Evolutionary conservation across 1,139 yeast species (phyloP).

Genomic region (Saccharomycopsis phalli): DNA sequence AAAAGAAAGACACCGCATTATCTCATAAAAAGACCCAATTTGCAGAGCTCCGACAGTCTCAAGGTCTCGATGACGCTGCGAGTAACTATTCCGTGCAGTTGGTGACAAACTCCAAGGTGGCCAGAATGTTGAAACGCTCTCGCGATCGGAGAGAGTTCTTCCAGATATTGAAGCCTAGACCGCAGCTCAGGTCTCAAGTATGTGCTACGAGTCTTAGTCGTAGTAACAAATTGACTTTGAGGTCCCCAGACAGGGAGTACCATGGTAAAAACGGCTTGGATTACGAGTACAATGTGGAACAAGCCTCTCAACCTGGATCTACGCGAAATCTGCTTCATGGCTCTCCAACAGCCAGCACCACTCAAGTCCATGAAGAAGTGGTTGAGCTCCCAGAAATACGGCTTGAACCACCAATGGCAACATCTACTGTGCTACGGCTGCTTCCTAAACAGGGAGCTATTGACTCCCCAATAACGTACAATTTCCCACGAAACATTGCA

Average conservation of each 20-base stretch:
- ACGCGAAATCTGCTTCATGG: too few species aligned
- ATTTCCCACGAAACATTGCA: constrained; percentile 11
- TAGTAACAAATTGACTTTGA: constrained; percentile 1
- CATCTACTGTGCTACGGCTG: neutral
- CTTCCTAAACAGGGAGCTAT: too few species aligned
- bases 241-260: constrained; percentile 9
- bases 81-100: constrained; percentile 17
- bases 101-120: constrained; percentile 13
- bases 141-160: constrained; percentile 5
- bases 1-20: too few species aligned
- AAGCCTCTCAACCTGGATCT: too few species aligned
- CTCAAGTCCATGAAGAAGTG: neutral
- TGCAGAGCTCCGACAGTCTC: too few species aligned
- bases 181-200: constrained; percentile 14
- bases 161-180: constrained; percentile 13
- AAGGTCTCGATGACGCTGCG: constrained; percentile 11
- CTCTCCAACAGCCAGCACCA: constrained; percentile 1
- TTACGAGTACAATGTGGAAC: constrained; percentile 19
- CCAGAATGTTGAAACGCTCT: neutral
- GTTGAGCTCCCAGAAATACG: too few species aligned
- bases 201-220: constrained; percentile 8
- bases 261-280: constrained; percentile 12
- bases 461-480: constrained; percentile 17
- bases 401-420: too few species aligned
- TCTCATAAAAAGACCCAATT: too few species aligned